phyloP scores from a whole-genome alignment of 2,329 filamentous ascomycete genomes.

The Bipolaris oryzae region DNA sequence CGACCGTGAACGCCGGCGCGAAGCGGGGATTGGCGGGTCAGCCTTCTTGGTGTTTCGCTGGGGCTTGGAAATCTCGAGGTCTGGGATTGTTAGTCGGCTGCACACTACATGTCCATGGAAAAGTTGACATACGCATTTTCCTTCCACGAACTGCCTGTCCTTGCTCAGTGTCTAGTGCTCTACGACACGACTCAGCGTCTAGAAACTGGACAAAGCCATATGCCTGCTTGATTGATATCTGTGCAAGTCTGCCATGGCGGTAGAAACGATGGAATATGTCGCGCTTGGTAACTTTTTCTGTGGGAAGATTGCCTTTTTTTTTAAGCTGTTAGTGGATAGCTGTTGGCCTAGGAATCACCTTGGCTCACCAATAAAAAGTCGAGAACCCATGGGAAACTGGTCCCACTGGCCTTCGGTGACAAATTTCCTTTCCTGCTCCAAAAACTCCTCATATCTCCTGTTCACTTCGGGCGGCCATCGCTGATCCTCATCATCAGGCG shows the following conservation, averaged over 20 bases:
- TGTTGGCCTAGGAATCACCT: not conserved
- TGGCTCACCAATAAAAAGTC: conserved; percentile 77
- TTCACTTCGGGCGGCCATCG: conserved; percentile 65
- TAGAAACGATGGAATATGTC: conserved; percentile 94
- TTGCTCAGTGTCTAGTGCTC: conserved; percentile 78
- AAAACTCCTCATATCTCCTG: conserved; percentile 73
- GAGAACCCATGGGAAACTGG: conserved; percentile 75
- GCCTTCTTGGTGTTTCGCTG: conserved; percentile 77
- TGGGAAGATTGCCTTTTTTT: conserved; percentile 81
- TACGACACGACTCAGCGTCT: conserved; percentile 72
- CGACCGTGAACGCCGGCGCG: conserved; percentile 64
- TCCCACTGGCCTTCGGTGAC: conserved; percentile 82
- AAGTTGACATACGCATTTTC: conserved; percentile 77
- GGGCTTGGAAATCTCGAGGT: conserved; percentile 87
- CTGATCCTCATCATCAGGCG: conserved; percentile 53
- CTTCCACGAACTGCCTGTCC: conserved; percentile 83
- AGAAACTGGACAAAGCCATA: conserved; percentile 98
- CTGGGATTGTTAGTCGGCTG: conserved; percentile 55
- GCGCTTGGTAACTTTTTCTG: conserved; percentile 89
- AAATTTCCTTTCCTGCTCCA: conserved; percentile 74
- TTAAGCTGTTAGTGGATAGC: conserved; percentile 18
- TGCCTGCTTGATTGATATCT: conserved; percentile 94
- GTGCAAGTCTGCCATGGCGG: conserved; percentile 81
- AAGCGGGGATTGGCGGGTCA: conserved; percentile 40
- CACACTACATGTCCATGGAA: not conserved